Evolutionary conservation across 805 yeast species (phyloP), one percentile per base, ranked within the genome.

Genomic region (Starmerella vitae): DNA sequence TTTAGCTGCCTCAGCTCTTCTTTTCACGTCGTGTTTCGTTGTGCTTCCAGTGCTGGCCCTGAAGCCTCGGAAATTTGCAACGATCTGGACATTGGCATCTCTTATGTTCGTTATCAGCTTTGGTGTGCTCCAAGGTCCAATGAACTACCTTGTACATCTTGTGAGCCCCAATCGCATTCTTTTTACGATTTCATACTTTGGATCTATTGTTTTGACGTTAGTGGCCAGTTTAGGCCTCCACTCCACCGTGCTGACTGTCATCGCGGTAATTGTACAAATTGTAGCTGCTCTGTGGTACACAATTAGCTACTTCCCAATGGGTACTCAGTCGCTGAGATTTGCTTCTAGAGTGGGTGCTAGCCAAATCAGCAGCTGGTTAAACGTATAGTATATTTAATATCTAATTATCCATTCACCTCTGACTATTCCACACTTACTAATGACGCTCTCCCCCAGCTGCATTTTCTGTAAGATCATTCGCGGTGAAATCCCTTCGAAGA

Each of bases 401-500:
- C n/a, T n/a, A n/a, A n/a, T n/a, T n/a, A n/a, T n/a, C n/a, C n/a
- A n/a, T n/a, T n/a, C n/a, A n/a, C n/a, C n/a, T n/a, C n/a, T n/a
- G n/a, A n/a, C n/a, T n/a, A n/a, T n/a, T n/a, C n/a, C n/a, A n/a
- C n/a, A n/a, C n/a, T n/a, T n/a, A n/a, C n/a, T n/a, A n/a, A 45
- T 43, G 47, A 31, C 43, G 14, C 41, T 46, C 17, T 37, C 42
- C 20, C 22, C 59, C 12, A 40, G 50, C 26, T 88, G 97, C 63
- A 76, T 88, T 53, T 88, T 88, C 57, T 88, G 97, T 67, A 84
- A 86, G 55, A 88, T 88, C 61, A 76, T 88, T 65, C 84, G 84
- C 57, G 85, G 95, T 40, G 96, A 91, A 53, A 91, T 88, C 55
- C 98, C 98, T 25, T 81, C 93, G 2, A 74, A 83, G 67, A 91